A percentile compares a stretch with the other conserved stretches of the same genome.
phyloP scores from a whole-genome alignment of 1,139 yeast genomes.

The Debaryomyces udenii region DNA sequence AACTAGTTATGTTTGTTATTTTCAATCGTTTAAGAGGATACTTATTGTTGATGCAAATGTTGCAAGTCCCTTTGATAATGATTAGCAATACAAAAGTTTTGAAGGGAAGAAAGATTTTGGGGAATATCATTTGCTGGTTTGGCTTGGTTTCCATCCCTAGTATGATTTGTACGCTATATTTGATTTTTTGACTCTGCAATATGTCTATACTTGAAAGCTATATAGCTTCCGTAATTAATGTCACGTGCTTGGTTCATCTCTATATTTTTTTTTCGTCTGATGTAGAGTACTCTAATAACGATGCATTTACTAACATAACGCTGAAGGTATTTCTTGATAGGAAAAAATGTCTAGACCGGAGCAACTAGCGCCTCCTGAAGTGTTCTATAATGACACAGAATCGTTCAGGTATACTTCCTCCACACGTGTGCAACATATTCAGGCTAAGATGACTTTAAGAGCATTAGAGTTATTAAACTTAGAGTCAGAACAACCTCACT shows the following conservation, averaged over 20 bases:
- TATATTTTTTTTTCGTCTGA: conserved; percentile 4
- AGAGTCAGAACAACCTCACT: conserved; percentile 62
- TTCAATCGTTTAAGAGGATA: conserved; percentile 83
- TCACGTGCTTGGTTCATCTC: conserved; percentile 11
- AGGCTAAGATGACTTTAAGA: conserved; percentile 94
- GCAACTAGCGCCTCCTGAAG: conserved; percentile 95
- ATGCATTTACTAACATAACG: too few species aligned
- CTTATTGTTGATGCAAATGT: conserved; percentile 78
- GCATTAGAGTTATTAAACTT: conserved; percentile 86
- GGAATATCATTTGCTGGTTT: conserved; percentile 86
- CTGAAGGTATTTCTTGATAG: neutral
- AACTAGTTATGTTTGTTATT: conserved; percentile 86
- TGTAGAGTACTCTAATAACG: too few species aligned
- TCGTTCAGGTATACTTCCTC: conserved; percentile 88
- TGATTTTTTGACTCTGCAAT: conserved; percentile 56
- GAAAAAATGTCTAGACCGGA: conserved; percentile 92
- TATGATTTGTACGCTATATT: conserved; percentile 79
- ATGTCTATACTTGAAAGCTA: neutral
- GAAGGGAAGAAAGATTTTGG: conserved; percentile 60
- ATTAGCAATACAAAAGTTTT: conserved; percentile 54
- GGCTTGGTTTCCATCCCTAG: conserved; percentile 93
- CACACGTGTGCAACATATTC: conserved; percentile 96
- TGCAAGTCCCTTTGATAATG: conserved; percentile 68
- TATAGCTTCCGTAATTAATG: neutral
- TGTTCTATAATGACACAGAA: conserved; percentile 89